Evolutionary conservation across 1,284 basidiomycete species (phyloP), one percentile per base, ranked within the genome.

Genomic region (Cryptococcus hybrid): DNA sequence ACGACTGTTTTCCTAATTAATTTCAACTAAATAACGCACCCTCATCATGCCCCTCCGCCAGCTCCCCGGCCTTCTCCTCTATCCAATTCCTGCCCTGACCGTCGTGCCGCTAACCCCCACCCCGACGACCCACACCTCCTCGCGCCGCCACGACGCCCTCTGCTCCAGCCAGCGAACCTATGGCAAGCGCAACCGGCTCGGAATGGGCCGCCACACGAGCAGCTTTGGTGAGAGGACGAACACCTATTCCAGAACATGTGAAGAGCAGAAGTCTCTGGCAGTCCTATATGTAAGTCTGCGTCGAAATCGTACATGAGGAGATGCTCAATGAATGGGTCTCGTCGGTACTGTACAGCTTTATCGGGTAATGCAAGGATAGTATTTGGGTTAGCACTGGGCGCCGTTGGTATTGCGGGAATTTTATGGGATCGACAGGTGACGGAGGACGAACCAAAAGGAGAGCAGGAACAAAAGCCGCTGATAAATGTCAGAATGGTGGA

Each of bases 401-500:
- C 44, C 24, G 51, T 61, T 3, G 59, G 52, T 3, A 12, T 61
- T 42, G 59, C 52, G 9, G 59, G 59, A 8, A 47, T 57, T 42
- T 34, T 61, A 24, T 24, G 24, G 52, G 24, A 51, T 38, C 56
- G 57, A 47, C 39, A 49, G 30, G 50, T 51, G n/a, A 54, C 57
- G 13, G 38, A 54, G 12, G 55, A 57, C 36, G 52, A 60, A 35
- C 46, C 30, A 2, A 54, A 38, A 13, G 44, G 3, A 6, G 44
- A 24, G 12, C 13, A 53, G 1, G 45, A 54, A 8, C 7, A 47
- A 34, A 49, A 51, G 30, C 24, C 40, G 35, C 39, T 42, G 13
- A 56, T 60, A 24, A 52, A 50, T 13, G 54, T 60, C 3, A 50
- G 54, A 39, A 60, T 60, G 58, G 58, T 60, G n/a, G 58, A 60